Percentiles rank a stretch among this genome's conserved stretches.
These are phyloP conservation scores for Breynia disticha DNA, from an alignment of 441 rosid genomes.

Conservation along the genomic window DNA sequence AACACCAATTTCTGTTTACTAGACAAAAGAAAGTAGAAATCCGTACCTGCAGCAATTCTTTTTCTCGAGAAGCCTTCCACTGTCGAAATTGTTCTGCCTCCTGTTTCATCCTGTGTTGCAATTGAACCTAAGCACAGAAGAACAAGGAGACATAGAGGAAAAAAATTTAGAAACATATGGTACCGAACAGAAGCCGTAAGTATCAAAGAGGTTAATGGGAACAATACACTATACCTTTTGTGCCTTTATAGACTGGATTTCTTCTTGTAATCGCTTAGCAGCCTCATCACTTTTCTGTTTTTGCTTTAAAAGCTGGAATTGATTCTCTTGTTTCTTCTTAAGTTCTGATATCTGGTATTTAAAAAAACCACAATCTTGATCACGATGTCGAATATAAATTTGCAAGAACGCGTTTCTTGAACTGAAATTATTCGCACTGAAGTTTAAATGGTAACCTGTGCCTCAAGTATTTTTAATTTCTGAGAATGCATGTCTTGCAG, in stretches of 20 bases:
- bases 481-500: slow-evolving; percentile 77
- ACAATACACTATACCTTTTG: slow-evolving; percentile 53
- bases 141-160: not conserved
- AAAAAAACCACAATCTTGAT: not conserved
- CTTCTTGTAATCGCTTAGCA: slow-evolving; percentile 81
- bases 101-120: slow-evolving; percentile 85
- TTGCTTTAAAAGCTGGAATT: slow-evolving; percentile 89
- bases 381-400: not conserved
- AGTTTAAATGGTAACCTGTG: slow-evolving; percentile 52
- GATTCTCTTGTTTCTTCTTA: slow-evolving; percentile 94
- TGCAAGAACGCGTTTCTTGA: slow-evolving; percentile 9
- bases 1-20: slow-evolving; percentile 1
- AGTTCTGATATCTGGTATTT: slow-evolving; percentile 66
- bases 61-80: slow-evolving; percentile 89
- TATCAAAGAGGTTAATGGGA: not conserved
- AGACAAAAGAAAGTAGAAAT: slow-evolving; percentile 6
- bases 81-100: slow-evolving; percentile 90
- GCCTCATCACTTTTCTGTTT: slow-evolving; percentile 98
- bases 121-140: slow-evolving; percentile 51
- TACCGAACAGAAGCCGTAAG: not conserved
- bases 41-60: slow-evolving; percentile 78
- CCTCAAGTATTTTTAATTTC: slow-evolving; percentile 76
- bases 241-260: slow-evolving; percentile 91
- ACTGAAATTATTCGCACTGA: slow-evolving; percentile 4
- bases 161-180: not conserved